Evolutionary conservation across 805 yeast species (phyloP).

Genomic region (Clavispora santaluciae): DNA sequence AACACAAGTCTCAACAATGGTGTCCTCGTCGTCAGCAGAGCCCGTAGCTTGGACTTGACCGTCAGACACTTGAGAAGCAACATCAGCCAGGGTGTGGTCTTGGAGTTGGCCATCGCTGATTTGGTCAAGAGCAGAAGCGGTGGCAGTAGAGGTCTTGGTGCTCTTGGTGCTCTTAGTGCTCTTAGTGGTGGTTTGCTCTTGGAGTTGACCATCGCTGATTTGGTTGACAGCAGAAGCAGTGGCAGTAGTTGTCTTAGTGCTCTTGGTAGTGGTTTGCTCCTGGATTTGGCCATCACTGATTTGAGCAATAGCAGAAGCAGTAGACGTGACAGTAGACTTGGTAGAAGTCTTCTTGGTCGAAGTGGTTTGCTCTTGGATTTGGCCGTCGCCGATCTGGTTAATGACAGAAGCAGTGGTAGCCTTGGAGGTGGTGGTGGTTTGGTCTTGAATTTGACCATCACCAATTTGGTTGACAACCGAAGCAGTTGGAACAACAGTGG

Average conservation of each 20-base stretch:
- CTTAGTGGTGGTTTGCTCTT: constrained; percentile 15
- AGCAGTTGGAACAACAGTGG: constrained; percentile 20
- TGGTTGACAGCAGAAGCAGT: constrained; percentile 44
- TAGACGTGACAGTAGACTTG: background rate
- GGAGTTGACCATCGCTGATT: constrained; percentile 39
- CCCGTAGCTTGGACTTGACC: constrained; percentile 23
- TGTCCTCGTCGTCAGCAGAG: constrained; percentile 1
- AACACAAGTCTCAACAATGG: constrained; percentile 12
- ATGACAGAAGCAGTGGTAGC: constrained; percentile 7
- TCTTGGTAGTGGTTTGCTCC: constrained; percentile 18
- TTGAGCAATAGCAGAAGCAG: constrained; percentile 25
- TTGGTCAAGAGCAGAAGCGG: constrained; percentile 15
- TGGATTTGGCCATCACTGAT: constrained; percentile 18
- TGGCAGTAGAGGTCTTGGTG: constrained; percentile 16
- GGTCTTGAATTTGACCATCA: constrained; percentile 13
- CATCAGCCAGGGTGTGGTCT: constrained; percentile 22
- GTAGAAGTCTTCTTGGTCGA: too few relatives aligned
- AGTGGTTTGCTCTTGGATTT: constrained; percentile 21
- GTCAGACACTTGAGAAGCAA: constrained; percentile 41
- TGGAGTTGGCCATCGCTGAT: constrained; percentile 18
- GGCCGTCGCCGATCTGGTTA: constrained; percentile 9
- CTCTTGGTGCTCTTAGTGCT: too few relatives aligned
- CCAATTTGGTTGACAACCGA: constrained; percentile 18
- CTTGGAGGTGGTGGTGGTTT: constrained; percentile 5
- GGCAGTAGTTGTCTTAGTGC: constrained; percentile 46